Evolutionary conservation across 169 alveolate genomes (phyloP).

Genomic region (Plasmodium fragile): DNA sequence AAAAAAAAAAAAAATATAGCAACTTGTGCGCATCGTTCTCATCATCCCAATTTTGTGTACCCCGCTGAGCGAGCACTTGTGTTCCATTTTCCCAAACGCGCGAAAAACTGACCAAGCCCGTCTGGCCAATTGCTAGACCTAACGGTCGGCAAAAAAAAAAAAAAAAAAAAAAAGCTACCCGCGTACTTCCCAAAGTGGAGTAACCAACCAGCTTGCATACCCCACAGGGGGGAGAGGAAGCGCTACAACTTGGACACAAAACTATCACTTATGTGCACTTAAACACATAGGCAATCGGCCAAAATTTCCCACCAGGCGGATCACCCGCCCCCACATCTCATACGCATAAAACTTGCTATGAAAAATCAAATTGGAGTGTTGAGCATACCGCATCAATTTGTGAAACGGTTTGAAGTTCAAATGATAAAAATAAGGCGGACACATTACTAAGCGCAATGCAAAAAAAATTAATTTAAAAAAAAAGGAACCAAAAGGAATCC

Average conservation of each 20-base stretch:
- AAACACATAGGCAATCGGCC: not conserved
- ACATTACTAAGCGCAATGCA: not conserved
- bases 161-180: not conserved
- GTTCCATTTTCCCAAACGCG: not conserved
- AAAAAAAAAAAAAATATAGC: not conserved
- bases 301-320: not conserved
- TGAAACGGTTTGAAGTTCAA: not conserved
- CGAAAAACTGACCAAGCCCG: not conserved
- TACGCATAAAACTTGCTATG: not conserved
- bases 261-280: not conserved
- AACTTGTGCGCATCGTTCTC: not conserved
- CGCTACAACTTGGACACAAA: not conserved
- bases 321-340: not conserved
- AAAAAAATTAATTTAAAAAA: no score
- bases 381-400: not conserved
- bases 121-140: not conserved
- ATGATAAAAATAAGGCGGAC: not conserved
- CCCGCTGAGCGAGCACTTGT: not conserved
- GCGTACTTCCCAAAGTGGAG: not conserved
- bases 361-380: not conserved
- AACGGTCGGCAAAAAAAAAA: not conserved
- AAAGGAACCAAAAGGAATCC: not conserved
- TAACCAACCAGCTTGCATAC: not conserved
- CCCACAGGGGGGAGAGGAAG: not conserved
- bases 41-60: not conserved